phyloP scores from a whole-genome alignment of 75 land plant genomes.

The Selaginella tamariscina region DNA sequence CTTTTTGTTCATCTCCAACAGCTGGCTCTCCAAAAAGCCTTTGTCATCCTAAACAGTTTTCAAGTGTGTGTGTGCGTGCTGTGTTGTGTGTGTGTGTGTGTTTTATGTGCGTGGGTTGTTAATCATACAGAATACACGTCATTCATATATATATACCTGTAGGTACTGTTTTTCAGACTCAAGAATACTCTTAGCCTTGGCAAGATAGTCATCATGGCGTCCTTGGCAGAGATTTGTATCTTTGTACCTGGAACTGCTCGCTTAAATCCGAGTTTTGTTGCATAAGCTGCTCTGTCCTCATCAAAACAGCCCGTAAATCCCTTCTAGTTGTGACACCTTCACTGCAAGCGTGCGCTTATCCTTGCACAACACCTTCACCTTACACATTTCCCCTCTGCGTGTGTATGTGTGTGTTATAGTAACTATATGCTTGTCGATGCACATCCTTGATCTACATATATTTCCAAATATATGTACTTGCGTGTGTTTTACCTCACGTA shows the following conservation, averaged over 20 bases:
- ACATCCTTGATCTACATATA: no score
- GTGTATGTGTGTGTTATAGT: no score
- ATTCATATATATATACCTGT: no score
- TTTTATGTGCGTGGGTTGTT: no score
- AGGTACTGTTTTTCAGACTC: neutral
- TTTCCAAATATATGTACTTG: no score
- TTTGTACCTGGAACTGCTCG: neutral
- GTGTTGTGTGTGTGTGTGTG: no score
- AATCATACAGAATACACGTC: no score
- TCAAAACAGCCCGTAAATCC: neutral
- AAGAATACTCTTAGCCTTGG: neutral
- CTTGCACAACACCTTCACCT: neutral
- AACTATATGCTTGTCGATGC: no score
- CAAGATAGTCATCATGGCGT: neutral
- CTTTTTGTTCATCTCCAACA: neutral
- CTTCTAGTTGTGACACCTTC: neutral
- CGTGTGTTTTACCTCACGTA: no score
- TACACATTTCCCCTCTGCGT: no score
- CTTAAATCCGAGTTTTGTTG: neutral
- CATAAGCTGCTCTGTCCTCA: neutral
- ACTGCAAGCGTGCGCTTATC: neutral
- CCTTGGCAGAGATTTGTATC: neutral
- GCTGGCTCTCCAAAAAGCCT: neutral
- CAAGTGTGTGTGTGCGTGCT: no score
- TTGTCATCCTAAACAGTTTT: no score